A percentile compares a stretch with the other conserved stretches of the same genome.
Evolutionary conservation across 345 rosid genomes (phyloP).

Genomic region (Aegle marmelos): DNA sequence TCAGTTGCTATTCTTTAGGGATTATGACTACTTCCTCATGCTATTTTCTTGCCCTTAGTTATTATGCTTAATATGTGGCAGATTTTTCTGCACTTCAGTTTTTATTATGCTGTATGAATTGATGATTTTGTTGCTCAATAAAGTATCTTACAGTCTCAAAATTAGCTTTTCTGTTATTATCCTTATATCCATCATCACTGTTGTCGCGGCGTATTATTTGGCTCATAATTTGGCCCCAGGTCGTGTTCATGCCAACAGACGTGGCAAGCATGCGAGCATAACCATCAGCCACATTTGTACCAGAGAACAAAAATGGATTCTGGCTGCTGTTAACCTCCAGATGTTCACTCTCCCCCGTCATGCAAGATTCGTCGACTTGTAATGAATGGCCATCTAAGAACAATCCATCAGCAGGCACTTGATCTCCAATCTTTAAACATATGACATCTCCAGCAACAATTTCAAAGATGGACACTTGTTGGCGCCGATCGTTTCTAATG

Average conservation of each 20-base stretch:
- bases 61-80: too few species aligned
- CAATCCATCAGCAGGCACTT: conserved; percentile 70
- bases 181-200: too few species aligned
- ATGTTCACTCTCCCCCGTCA: conserved; percentile 60
- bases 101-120: too few species aligned
- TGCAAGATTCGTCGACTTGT: conserved; percentile 61
- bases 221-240: conserved; percentile 82
- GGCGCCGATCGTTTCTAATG: conserved; percentile 43
- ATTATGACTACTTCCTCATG: too few species aligned
- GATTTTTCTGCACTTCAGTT: too few species aligned
- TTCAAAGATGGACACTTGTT: conserved; percentile 48
- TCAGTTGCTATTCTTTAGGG: too few species aligned
- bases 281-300: conserved; percentile 56
- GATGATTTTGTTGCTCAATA: too few species aligned
- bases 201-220: conserved; percentile 34
- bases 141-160: too few species aligned
- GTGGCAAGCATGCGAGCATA: conserved; percentile 62
- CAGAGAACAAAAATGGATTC: conserved; percentile 62
- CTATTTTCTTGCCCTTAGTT: too few species aligned
- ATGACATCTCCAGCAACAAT: conserved; percentile 66
- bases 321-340: conserved; percentile 27
- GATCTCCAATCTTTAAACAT: conserved; percentile 60
- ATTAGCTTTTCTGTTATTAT: too few species aligned
- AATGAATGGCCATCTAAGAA: conserved; percentile 45
- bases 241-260: conserved; percentile 69